Percentiles rank a stretch among this genome's conserved stretches.
Evolutionary conservation across 2,329 filamentous ascomycete species (phyloP).

Genomic region (Xylaria multiplex): DNA sequence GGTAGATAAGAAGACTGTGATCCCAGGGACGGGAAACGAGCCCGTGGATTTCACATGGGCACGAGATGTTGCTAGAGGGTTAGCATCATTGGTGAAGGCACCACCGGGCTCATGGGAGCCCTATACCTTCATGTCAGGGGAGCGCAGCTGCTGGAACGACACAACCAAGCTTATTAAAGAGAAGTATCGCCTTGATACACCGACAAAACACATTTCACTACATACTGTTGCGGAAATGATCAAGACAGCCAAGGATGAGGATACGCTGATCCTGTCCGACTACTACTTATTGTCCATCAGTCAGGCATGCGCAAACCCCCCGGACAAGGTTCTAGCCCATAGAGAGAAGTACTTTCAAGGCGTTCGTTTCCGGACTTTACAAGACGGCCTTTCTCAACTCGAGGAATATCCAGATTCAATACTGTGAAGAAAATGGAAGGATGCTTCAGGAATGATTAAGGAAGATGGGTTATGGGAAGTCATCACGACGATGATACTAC

Average conservation of each 20-base stretch:
- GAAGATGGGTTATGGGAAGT: not conserved
- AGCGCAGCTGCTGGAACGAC: constrained; percentile 22
- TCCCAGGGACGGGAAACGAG: constrained; percentile 21
- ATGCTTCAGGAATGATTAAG: not conserved
- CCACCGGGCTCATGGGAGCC: constrained; percentile 16
- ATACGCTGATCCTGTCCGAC: constrained; percentile 16
- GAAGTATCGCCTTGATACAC: not conserved
- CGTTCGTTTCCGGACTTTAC: constrained; percentile 15
- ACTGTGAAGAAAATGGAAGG: not conserved
- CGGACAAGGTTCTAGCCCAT: constrained; percentile 10
- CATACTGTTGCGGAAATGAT: constrained; percentile 14
- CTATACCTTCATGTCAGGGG: constrained; percentile 24
- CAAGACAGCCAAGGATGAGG: constrained; percentile 16
- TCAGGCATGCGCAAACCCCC: constrained; percentile 9
- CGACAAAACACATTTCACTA: constrained; percentile 6
- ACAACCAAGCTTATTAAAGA: constrained; percentile 1
- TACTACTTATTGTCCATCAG: constrained; percentile 23
- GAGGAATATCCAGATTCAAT: constrained; percentile 9
- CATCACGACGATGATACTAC: not conserved
- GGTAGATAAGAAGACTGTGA: constrained; percentile 8
- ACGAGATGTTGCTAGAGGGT: constrained; percentile 13
- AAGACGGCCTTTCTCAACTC: constrained; percentile 11
- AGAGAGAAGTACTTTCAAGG: constrained; percentile 16
- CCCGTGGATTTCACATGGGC: constrained; percentile 25
- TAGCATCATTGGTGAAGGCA: constrained; percentile 13